Base-by-base conservation (phyloP, 2,329 filamentous ascomycete species). In the Phialemonium atrogriseum region DNA sequence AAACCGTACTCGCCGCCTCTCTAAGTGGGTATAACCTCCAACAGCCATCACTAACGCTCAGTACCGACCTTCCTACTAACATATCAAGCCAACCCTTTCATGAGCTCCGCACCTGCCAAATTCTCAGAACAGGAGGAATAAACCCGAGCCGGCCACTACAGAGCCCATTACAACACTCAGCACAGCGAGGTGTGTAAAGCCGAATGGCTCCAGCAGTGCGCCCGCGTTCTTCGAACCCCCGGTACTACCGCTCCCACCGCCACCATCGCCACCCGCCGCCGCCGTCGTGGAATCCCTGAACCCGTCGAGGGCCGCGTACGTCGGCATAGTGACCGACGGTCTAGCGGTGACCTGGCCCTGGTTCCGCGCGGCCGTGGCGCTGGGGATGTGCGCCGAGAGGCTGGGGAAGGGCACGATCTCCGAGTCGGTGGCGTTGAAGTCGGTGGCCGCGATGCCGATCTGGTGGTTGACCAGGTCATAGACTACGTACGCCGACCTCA, bases 401-500 rank as follows among this genome's bases (percentile, higher is more conserved):
- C 62, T 71, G 12, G 60, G 39, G 41, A 74, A 74, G 2, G 67
- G 47, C 2, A 71, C 58, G 18, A 74, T 52, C 34, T 71, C 66
- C 24, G 59, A 62, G 7, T 51, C 42, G 2, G 67, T 70, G 2
- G 67, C 56, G 47, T 73, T 73, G 50, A 75, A 74, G 37, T 71
- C 58, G 9, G 73, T 73, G 11, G 60, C 55, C 4, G 71, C 73
- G 13, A 77, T 51, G 12, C 49, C 70, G 34, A 77, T 58, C 44
- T 75, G 56, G 46, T 74, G 69, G 50, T 76, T 76, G 30, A 65
- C 59, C 13, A 76, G 53, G 39, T 77, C 73, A 40, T 74, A 77
- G 7, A 76, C 70, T 5, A 76, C 66, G 38, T 76, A 77, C 2
- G 71, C 72, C 1, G 70, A 76, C 33, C 73, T 65, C 19, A 77